Base-by-base conservation (phyloP, 768 basidiomycete genomes). In the Agrocybe pediades region DNA sequence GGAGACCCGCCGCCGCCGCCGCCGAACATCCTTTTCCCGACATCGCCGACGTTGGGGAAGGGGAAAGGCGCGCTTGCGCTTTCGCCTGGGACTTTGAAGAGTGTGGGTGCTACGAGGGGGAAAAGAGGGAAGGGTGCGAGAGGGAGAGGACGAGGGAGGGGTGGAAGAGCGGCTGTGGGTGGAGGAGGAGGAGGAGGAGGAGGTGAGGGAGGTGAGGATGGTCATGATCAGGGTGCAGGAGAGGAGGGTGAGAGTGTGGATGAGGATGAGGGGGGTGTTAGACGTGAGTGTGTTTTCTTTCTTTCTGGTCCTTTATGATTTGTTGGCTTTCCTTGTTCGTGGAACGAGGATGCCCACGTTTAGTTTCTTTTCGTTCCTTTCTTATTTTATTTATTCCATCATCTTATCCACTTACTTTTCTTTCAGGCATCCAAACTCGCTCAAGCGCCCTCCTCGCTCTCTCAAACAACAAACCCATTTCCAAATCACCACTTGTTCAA, bases 201-300 rank as follows among this genome's bases (percentile, higher is more conserved):
- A 56, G 42, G 46, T 20, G 56, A 50, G n/a, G 29, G 44, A 25
- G 26, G 21, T 29, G 1, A 15, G 41, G 17, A 20, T 9, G 15
- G 13, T 7, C 25, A 27, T 27, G 46, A 13, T 6, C 46, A 47
- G 46, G 27, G 36, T 36, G 24, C 21, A 27, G 6, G 9, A 24
- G 17, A 24, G 7, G 19, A 9, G 19, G n/a, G 21, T 13, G 42
- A 40, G 40, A 41, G 47, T 40, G 46, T 55, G 41, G 23, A 53
- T 56, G 44, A 62, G 62, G 33, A 65, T 57, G 21, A 62, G 57
- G 43, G 67, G 54, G 16, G 51, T 48, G 36, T 62, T 54, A 6
- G 47, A 51, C 6, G n/a, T 36, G 0, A 17, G 46, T 25, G n/a
- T 16, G 16, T 39, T 43, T 33, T 20, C 45, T 23, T 30, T 19